These are phyloP conservation scores for Camelina hispida DNA, from an alignment of 345 rosid genomes.

Conservation along the genomic window DNA sequence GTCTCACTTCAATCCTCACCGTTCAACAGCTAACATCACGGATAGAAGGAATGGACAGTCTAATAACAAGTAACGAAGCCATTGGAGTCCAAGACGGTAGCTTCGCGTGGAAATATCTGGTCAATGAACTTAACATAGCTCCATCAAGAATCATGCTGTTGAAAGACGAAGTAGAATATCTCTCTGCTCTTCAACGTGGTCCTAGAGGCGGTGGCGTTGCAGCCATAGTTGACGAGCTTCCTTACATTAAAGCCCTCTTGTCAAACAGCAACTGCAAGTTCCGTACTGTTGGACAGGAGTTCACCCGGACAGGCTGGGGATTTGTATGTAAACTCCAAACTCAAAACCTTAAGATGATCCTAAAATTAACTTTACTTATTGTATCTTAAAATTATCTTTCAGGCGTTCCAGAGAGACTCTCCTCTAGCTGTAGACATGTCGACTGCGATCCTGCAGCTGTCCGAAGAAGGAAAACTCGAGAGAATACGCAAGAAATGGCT, in stretches of 20 bases:
- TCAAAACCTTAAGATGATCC: neutral
- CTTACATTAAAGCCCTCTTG: conserved; percentile 83
- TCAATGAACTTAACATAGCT: conserved; percentile 81
- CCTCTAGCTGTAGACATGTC: conserved; percentile 92
- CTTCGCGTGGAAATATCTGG: conserved; percentile 75
- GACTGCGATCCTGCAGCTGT: conserved; percentile 82
- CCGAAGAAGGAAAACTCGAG: conserved; percentile 86
- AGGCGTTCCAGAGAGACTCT: conserved; percentile 95
- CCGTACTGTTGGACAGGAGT: conserved; percentile 86
- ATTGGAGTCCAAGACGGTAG: conserved; percentile 93
- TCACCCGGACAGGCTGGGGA: conserved; percentile 96
- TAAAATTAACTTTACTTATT: conserved; percentile 20
- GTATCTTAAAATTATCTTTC: conserved; percentile 14
- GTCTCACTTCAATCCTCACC: conserved; percentile 93
- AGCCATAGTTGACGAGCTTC: conserved; percentile 94
- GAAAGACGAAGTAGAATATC: conserved; percentile 59
- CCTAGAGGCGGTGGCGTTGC: conserved; percentile 75
- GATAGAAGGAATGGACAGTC: conserved; percentile 77
- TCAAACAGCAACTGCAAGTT: conserved; percentile 64
- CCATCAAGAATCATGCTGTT: conserved; percentile 65
- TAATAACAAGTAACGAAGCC: conserved; percentile 66
- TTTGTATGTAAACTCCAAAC: conserved; percentile 63
- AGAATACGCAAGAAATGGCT: conserved; percentile 85
- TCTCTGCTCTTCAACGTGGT: conserved; percentile 60
- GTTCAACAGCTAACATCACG: conserved; percentile 83